Conservation (phyloP, 2,329 filamentous ascomycete species). For the Trichocomaceae sp. region DNA sequence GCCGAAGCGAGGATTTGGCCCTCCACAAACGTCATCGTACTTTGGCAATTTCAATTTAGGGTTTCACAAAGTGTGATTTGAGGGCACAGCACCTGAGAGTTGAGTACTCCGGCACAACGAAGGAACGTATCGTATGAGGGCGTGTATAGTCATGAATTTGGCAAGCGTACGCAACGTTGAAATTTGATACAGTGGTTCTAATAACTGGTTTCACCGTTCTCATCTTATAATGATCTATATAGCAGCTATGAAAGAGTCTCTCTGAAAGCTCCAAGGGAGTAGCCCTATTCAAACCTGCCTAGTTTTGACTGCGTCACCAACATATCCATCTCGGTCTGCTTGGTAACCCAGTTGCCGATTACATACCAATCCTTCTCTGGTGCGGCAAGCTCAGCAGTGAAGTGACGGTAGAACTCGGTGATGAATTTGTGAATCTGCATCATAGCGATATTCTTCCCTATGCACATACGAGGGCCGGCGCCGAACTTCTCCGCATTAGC, state of each 20-base stretch:
- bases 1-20: background rate
- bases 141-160: background rate
- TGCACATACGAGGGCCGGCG: constrained; percentile 16
- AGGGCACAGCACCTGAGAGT: background rate
- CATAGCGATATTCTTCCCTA: constrained; percentile 16
- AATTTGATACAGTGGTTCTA: too few relatives aligned
- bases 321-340: background rate
- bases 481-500: constrained; percentile 13
- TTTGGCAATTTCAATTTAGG: background rate
- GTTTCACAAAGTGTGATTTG: background rate
- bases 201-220: too few relatives aligned
- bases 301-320: background rate
- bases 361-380: background rate
- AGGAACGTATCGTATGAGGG: background rate
- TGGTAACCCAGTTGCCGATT: background rate
- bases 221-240: too few relatives aligned
- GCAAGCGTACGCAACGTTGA: background rate
- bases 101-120: background rate
- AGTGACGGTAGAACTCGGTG: background rate
- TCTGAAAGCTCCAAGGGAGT: background rate
- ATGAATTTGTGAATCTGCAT: constrained; percentile 19
- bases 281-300: background rate
- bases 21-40: background rate
- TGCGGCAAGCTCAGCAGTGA: constrained; percentile 2
- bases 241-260: background rate